These are phyloP conservation scores for Phytophthora sansomeana DNA, from an alignment of 352 stramenopile species.

Conservation along the genomic window DNA sequence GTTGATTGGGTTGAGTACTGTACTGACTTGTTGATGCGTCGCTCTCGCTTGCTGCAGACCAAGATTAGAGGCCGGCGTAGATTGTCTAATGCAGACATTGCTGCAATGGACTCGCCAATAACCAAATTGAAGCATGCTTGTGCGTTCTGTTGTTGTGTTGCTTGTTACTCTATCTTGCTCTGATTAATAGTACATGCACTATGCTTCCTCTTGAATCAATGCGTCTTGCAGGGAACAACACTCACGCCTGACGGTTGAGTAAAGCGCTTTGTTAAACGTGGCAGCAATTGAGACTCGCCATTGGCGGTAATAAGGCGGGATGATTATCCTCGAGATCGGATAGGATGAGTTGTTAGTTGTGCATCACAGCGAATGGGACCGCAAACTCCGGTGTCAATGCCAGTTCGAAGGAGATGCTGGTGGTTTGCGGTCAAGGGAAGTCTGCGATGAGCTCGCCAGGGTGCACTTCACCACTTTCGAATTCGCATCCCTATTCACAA, in stretches of 20 bases:
- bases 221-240: neutral
- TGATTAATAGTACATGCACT: neutral
- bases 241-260: neutral
- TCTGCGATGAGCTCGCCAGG: neutral
- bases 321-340: slow-evolving; percentile 2
- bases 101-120: slow-evolving; percentile 6
- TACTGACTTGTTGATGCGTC: slow-evolving; percentile 4
- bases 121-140: slow-evolving; percentile 3
- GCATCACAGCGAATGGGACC: neutral
- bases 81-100: slow-evolving; percentile 5
- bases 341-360: slow-evolving; percentile 6
- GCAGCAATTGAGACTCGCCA: neutral
- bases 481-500: slow-evolving; percentile 6
- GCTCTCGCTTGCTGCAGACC: slow-evolving; percentile 23
- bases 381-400: neutral
- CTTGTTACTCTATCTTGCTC: neutral
- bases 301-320: slow-evolving; percentile 16
- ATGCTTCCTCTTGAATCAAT: neutral
- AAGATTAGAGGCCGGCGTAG: slow-evolving; percentile 33
- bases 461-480: slow-evolving; percentile 15
- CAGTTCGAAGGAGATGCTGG: neutral
- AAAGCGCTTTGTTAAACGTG: neutral
- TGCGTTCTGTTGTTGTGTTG: too few species aligned
- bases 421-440: neutral
- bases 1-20: slow-evolving; percentile 1